Conservation (phyloP, 441 rosid species). For the Erysimum cheiri region DNA sequence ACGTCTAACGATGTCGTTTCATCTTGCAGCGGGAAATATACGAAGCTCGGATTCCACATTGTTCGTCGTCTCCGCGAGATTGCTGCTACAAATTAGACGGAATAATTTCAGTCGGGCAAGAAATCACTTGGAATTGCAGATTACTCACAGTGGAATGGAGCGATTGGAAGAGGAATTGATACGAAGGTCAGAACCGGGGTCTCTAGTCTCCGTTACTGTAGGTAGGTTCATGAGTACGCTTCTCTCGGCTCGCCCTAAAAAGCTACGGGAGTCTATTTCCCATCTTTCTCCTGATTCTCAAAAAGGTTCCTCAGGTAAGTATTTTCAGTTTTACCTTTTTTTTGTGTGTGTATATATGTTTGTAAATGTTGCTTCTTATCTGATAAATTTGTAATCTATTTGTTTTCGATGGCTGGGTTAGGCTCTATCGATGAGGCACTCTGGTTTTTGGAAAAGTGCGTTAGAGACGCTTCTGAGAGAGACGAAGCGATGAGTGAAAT, state of each 20-base stretch:
- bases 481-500: constrained; percentile 59
- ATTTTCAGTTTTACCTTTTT: not conserved
- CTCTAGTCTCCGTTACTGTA: constrained; percentile 65
- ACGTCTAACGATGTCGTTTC: constrained; percentile 7
- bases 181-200: constrained; percentile 59
- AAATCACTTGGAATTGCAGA: not conserved
- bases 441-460: constrained; percentile 65
- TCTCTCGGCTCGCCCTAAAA: constrained; percentile 73
- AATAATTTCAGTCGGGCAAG: constrained; percentile 2
- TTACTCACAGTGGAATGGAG: too few species aligned
- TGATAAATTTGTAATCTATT: not conserved
- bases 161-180: constrained; percentile 48
- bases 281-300: constrained; percentile 54
- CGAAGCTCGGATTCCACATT: not conserved
- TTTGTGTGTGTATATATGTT: not conserved
- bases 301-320: constrained; percentile 56
- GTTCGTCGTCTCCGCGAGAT: constrained; percentile 24
- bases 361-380: not conserved
- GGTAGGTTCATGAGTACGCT: constrained; percentile 70
- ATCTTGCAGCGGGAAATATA: constrained; percentile 10
- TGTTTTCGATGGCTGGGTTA: constrained; percentile 34
- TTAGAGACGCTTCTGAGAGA: constrained; percentile 61
- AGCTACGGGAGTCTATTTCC: constrained; percentile 65
- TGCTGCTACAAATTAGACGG: constrained; percentile 9
- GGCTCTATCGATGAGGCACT: constrained; percentile 81